Base-by-base conservation (phyloP, 345 rosid species). In the Brassica cretica region DNA sequence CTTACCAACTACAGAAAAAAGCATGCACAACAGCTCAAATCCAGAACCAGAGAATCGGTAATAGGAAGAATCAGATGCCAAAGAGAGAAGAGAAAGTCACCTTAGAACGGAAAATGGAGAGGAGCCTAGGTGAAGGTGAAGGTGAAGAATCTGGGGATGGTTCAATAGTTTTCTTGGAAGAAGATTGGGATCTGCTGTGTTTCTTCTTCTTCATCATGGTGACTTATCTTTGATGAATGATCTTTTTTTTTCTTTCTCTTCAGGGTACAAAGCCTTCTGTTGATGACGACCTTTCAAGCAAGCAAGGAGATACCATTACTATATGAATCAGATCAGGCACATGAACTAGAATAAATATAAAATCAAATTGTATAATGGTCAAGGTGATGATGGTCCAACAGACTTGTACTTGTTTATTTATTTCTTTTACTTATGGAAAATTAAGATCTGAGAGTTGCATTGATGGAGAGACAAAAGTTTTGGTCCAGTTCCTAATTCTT, bases 131-230 rank as follows among this genome's bases (percentile, higher is more conserved):
- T 63, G 82, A 80, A 9, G 82, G 75, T 74, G 75, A 80, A 53
- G 60, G 49, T 41, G 49, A 46, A 55, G 82, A 75, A 69, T 74
- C 82, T 18, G 30, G 16, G 16, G 67, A 74, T 65, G 64, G 49
- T 18, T 74, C 82, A 74, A 27, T 62, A 58, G 69, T 21, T 78
- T 78, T 60, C 73, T 66, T 66, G 9, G 4, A 35, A 29, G 74
- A 79, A 55, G 82, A 64, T 41, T 70, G 72, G n/a, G 83, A 75
- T 80, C 72, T 71, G 59, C 76, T 80, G 15, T 70, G 83, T 65
- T 75, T 80, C 65, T 80, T 80, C 76, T 75, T 80, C 73, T 70
- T 75, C 73, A 56, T 75, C 80, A 80, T 75, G 69, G 37, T 75
- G 83, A 75, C 80, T 80, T 70, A 51, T 25, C 35, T 11, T 35